Evolutionary conservation across 139 green algal species (phyloP), one percentile per base, ranked within the genome.

Genomic region (Edaphochlamys debaryana): DNA sequence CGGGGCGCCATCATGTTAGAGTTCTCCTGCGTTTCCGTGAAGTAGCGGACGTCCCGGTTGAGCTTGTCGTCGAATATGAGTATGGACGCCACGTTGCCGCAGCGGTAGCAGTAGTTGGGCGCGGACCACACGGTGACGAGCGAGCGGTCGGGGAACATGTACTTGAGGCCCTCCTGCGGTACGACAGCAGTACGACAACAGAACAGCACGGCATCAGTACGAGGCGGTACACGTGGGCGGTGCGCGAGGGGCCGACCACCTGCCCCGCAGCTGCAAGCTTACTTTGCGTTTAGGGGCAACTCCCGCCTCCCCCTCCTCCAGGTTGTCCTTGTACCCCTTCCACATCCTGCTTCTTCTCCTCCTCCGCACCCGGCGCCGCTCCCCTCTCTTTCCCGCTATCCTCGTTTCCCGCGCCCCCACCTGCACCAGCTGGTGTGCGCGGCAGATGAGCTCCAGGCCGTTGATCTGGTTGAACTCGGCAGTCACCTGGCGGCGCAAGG

Each of bases 21-120:
- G 91, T 99, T 99, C 89, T 99, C 96, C 67, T 95, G 91, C 30
- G 97, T 99, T 79, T 99, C 97, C 32, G 92, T 98, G 88, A 99
- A 99, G 77, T 96, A 96, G 54, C 80, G 69, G 32, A 94, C 92
- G 79, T 96, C 93, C 3, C 93, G 90, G 80, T 98, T 92, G 75
- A 99, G 89, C 20, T 97, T 89, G 19, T 96, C 92, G 76, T 99
- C 94, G 85, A 99, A 99, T 63, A 92, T 95, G 9, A 99, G 89
- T 38, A 99, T 99, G 66, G 92, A 96, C 0, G 98, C 97, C 36
- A 99, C 96, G 87, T 99, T 99, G 54, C 97, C 97, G 84, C 97
- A 99, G 40, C 98, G 92, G 88, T 99, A 99, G 93, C 98, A 99
- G 90, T 99, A 99, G 90, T 99, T 99, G 63, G 98, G 98, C 17